Evolutionary conservation across 495 filamentous ascomycete genomes (phyloP), one percentile per base, ranked within the genome.

Genomic region (Daldinia concentrica): DNA sequence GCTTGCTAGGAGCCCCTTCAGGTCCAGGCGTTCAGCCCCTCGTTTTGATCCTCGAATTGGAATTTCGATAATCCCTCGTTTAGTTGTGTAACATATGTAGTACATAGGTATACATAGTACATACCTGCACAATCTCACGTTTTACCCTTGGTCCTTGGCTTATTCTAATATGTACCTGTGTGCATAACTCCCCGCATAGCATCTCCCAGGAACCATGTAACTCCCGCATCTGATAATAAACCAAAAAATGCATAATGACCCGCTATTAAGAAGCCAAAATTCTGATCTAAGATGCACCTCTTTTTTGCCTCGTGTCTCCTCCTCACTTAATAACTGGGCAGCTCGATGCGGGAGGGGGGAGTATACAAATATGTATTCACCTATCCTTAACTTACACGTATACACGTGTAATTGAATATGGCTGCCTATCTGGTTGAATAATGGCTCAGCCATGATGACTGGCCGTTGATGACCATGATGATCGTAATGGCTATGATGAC

Each of bases 331-430:
- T 58, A 26, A 57, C n/a, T 63, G 5, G 24, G 54, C n/a, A 34
- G 39, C 36, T n/a, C 39, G 27, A 22, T 22, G n/a, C 17, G 48
- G 7, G 14, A 58, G 6, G 22, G 22, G 27, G 24, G 34, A 56
- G 24, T 19, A 54, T 32, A 36, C 4, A 29, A 6, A 22, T 45
- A 58, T 59, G 5, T 52, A 54, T 29, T 65, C 52, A 19, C 70
- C 70, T 73, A 73, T 73, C 64, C 34, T 12, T 50, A 30, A 73
- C 50, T 58, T 58, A 60, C 70, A 73, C 70, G 70, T 73, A 57
- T 34, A 37, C 22, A n/a, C 12, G 36, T 72, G 17, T 26, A 36
- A 56, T 22, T 15, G 34, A 19, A 58, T 59, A 39, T 17, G 41
- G 52, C 36, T 39, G 52, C 30, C 54, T 63, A 17, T 19, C 43